These are phyloP conservation scores for Cardamine chenopodiifolia DNA, from an alignment of 345 rosid species.

Conservation along the genomic window DNA sequence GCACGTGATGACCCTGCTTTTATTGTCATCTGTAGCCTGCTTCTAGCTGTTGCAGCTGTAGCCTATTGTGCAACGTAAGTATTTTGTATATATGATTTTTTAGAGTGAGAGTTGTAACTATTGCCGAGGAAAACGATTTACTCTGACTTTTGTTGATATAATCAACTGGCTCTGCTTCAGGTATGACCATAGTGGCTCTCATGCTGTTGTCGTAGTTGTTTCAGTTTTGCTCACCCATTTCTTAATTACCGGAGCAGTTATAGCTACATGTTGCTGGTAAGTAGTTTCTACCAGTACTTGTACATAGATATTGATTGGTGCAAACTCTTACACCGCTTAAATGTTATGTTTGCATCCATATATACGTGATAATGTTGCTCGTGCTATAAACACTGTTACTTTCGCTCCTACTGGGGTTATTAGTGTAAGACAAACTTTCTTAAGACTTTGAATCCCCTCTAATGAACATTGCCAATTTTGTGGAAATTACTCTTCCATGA, in stretches of 20 bases:
- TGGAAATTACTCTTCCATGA: conserved; percentile 9
- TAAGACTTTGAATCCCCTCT: background rate
- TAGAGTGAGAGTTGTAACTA: background rate
- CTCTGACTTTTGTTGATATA: background rate
- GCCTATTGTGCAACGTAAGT: conserved; percentile 99
- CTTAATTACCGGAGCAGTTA: conserved; percentile 65
- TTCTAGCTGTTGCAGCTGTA: conserved; percentile 74
- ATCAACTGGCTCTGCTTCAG: conserved; percentile 47
- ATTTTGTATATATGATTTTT: conserved; percentile 5
- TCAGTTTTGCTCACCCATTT: conserved; percentile 85
- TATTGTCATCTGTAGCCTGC: conserved; percentile 90
- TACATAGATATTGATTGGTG: conserved; percentile 3
- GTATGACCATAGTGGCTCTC: conserved; percentile 88
- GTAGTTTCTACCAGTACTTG: conserved; percentile 29
- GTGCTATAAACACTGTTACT: background rate
- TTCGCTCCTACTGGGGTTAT: background rate
- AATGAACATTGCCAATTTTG: conserved; percentile 10
- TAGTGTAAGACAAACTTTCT: background rate
- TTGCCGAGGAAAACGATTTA: background rate
- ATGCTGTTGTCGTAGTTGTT: conserved; percentile 75
- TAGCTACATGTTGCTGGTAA: conserved; percentile 96
- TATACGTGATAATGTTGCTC: background rate
- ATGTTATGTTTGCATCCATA: background rate
- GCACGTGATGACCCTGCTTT: conserved; percentile 99
- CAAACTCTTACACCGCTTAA: background rate